phyloP scores from a whole-genome alignment of 23 red algal species.

The Pyropia yezoensis region DNA sequence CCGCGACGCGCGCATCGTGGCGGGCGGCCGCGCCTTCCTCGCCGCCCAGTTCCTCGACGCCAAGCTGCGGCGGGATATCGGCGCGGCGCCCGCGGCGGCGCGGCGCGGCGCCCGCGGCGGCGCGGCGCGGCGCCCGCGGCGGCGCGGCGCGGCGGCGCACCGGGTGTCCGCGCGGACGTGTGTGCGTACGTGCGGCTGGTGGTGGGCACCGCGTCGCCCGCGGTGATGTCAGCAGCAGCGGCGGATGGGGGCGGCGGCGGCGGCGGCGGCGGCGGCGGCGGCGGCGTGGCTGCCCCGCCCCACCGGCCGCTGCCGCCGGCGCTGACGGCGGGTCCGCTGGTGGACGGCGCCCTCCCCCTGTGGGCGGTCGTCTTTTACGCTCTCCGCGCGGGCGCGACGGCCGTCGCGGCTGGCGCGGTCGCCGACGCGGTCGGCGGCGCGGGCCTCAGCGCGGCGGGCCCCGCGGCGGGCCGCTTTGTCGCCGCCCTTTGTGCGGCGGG shows the following conservation, averaged over 20 bases:
- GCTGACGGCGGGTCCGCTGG: slow-evolving; percentile 12
- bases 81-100: slow-evolving; percentile 30
- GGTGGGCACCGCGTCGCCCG: slow-evolving; percentile 14
- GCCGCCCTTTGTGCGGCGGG: slow-evolving; percentile 30
- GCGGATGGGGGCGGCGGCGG: no score
- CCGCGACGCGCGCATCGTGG: slow-evolving; percentile 1
- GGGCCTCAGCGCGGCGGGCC: slow-evolving; percentile 31
- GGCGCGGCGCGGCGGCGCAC: slow-evolving; percentile 54
- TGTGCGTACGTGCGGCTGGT: slow-evolving; percentile 69
- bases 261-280: no score
- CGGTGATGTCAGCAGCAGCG: no score
- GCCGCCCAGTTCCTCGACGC: slow-evolving; percentile 60
- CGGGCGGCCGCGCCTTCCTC: slow-evolving; percentile 20
- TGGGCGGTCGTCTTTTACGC: slow-evolving; percentile 71
- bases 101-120: no score
- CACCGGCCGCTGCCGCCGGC: not conserved
- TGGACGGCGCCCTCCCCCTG: slow-evolving; percentile 51
- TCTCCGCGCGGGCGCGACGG: slow-evolving; percentile 54
- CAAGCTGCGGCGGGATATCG: slow-evolving; percentile 62
- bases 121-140: no score
- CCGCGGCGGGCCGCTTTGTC: slow-evolving; percentile 20
- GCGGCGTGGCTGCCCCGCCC: no score
- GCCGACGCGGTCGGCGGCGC: slow-evolving; percentile 27
- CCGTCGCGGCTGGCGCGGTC: slow-evolving; percentile 26
- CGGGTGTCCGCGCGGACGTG: slow-evolving; percentile 64